Percentiles rank a stretch among this genome's conserved stretches.
Evolutionary conservation across 108 stramenopile genomes (phyloP).

Genomic region (Fistulifera pelliculosa): DNA sequence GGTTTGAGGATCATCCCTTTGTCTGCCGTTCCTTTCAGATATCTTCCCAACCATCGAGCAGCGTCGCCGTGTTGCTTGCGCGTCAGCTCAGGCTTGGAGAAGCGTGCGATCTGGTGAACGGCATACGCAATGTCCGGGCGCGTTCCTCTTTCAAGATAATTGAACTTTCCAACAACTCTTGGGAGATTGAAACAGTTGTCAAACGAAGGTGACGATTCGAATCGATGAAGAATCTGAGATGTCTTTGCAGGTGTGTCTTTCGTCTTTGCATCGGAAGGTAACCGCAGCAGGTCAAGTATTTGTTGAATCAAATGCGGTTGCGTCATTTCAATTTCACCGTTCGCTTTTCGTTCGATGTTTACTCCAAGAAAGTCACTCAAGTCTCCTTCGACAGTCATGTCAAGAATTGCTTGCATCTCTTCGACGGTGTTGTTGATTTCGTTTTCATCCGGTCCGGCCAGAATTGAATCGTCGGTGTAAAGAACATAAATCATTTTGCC

Average conservation of each 20-base stretch:
- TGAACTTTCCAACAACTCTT: constrained; percentile 22
- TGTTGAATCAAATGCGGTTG: constrained; percentile 25
- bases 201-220: neutral
- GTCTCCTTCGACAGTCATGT: constrained; percentile 28
- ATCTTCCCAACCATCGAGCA: constrained; percentile 12
- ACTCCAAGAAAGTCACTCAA: constrained; percentile 43
- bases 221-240: constrained; percentile 1
- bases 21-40: constrained; percentile 18
- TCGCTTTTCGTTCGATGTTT: constrained; percentile 14
- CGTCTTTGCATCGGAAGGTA: constrained; percentile 2
- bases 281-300: constrained; percentile 10
- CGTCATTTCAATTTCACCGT: constrained; percentile 10
- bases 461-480: constrained; percentile 39
- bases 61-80: constrained; percentile 18
- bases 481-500: constrained; percentile 27
- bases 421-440: constrained; percentile 23
- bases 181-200: constrained; percentile 20
- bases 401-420: constrained; percentile 14
- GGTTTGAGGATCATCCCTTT: constrained; percentile 18
- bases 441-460: constrained; percentile 17
- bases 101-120: constrained; percentile 18
- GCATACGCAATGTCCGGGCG: constrained; percentile 20
- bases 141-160: constrained; percentile 24
- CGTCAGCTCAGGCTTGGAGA: constrained; percentile 13
- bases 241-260: constrained; percentile 7